phyloP scores from a whole-genome alignment of 1,284 basidiomycete species.

The Mycena citricolor region DNA sequence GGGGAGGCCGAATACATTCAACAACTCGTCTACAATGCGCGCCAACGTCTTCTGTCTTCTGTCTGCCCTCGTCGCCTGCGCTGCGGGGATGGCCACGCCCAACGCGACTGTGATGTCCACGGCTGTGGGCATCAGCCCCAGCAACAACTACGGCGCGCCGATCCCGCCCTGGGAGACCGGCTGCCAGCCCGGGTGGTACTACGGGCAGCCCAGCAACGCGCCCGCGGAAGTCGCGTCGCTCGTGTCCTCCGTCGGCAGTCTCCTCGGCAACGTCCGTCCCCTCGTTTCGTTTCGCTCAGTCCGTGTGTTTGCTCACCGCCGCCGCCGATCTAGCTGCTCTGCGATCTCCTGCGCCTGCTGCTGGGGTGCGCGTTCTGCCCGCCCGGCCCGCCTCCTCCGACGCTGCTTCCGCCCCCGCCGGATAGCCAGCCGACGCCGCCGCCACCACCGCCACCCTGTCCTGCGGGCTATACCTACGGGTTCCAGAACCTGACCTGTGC shows the following conservation, averaged over 20 bases:
- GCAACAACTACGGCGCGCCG: slow-evolving; percentile 13
- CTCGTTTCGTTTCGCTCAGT: not conserved
- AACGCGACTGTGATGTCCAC: not conserved
- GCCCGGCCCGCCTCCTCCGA: not conserved
- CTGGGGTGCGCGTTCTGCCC: too few relatives aligned
- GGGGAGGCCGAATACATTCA: too few relatives aligned
- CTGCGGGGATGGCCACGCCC: not conserved
- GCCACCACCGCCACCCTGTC: not conserved
- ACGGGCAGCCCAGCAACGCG: not conserved
- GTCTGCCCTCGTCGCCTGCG: slow-evolving; percentile 4
- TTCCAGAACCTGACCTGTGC: slow-evolving; percentile 14
- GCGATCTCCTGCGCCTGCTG: slow-evolving; percentile 1
- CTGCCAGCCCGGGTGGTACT: slow-evolving; percentile 18
- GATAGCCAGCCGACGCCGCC: not conserved
- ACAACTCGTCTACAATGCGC: slow-evolving; percentile 17
- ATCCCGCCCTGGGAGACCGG: slow-evolving; percentile 5
- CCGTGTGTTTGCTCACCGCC: too few relatives aligned
- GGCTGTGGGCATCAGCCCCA: not conserved
- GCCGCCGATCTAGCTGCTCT: not conserved
- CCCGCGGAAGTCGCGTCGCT: slow-evolving; percentile 1
- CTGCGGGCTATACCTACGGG: not conserved
- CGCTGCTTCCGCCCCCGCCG: not conserved
- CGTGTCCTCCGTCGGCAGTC: not conserved
- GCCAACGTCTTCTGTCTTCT: slow-evolving; percentile 7
- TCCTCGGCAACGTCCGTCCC: slow-evolving; percentile 8